These are phyloP conservation scores for Bifiguratus adelaidae DNA, from an alignment of 192 early-diverging fungal species.

Conservation along the genomic window DNA sequence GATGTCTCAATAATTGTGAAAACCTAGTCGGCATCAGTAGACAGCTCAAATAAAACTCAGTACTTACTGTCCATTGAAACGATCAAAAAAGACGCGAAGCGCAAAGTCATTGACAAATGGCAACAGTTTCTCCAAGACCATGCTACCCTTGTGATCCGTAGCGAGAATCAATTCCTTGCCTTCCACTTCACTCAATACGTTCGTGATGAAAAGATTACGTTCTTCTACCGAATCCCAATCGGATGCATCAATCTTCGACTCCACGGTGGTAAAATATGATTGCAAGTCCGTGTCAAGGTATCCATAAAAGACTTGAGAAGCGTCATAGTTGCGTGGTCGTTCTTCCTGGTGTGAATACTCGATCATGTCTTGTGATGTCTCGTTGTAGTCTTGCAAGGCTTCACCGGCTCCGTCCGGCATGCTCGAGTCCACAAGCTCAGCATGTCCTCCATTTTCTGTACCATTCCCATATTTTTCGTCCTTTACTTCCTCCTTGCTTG, in stretches of 20 bases:
- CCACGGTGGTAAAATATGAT: slow-evolving; percentile 49
- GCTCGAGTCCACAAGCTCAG: no score
- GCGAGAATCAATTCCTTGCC: slow-evolving; percentile 65
- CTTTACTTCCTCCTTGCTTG: no score
- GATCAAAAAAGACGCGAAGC: slow-evolving; percentile 56
- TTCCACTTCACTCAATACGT: slow-evolving; percentile 66
- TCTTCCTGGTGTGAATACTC: no score
- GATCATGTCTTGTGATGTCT: no score
- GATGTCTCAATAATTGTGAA: slow-evolving; percentile 61
- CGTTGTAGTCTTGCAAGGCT: no score
- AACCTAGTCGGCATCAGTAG: neutral
- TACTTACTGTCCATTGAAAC: slow-evolving; percentile 41
- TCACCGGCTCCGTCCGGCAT: no score
- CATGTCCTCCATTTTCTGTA: no score
- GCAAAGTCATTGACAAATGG: slow-evolving; percentile 60
- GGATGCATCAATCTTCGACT: slow-evolving; percentile 43
- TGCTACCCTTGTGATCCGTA: slow-evolving; percentile 64
- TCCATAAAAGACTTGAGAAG: slow-evolving; percentile 27
- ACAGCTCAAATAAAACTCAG: slow-evolving; percentile 3
- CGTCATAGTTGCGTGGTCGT: slow-evolving; percentile 7
- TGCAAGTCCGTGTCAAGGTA: slow-evolving; percentile 39
- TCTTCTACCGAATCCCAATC: slow-evolving; percentile 50
- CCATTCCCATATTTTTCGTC: no score
- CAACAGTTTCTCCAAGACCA: slow-evolving; percentile 73
- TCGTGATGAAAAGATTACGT: slow-evolving; percentile 59